Conservation (phyloP, 2,329 filamentous ascomycete genomes). For the Stemphylium beticola region DNA sequence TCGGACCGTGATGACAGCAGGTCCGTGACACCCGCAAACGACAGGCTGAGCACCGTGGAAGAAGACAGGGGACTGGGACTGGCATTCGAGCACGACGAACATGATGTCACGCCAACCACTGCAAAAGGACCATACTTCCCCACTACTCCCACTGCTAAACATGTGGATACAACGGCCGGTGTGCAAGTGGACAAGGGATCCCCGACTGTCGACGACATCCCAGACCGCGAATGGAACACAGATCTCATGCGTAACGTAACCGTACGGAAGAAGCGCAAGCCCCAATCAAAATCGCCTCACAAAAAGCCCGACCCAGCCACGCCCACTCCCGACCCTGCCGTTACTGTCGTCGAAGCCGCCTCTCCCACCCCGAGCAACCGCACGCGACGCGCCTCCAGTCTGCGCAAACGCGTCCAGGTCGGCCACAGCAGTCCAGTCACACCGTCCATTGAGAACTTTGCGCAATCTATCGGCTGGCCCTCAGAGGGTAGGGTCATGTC, state of each 20-base stretch:
- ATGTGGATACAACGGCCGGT: constrained; percentile 3
- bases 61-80: constrained; percentile 45
- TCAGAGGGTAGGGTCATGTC: constrained; percentile 40
- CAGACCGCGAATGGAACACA: constrained; percentile 49
- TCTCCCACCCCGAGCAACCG: constrained; percentile 30
- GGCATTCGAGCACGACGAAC: constrained; percentile 43
- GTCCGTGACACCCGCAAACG: constrained; percentile 33
- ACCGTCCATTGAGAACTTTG: constrained; percentile 56
- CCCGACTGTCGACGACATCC: constrained; percentile 32
- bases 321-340: constrained; percentile 8
- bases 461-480: constrained; percentile 59
- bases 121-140: constrained; percentile 20
- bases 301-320: constrained; percentile 12
- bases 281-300: constrained; percentile 30
- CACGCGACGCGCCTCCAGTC: constrained; percentile 31
- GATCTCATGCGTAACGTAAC: constrained; percentile 52
- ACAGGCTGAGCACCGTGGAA: constrained; percentile 37
- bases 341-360: constrained; percentile 20
- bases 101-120: constrained; percentile 43
- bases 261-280: constrained; percentile 44
- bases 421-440: constrained; percentile 42
- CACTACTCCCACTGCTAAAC: neutral
- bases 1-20: constrained; percentile 43
- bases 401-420: constrained; percentile 44
- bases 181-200: constrained; percentile 22